These are phyloP conservation scores for Catharanthus roseus DNA, from an alignment of 257 asterid species.

Conservation along the genomic window DNA sequence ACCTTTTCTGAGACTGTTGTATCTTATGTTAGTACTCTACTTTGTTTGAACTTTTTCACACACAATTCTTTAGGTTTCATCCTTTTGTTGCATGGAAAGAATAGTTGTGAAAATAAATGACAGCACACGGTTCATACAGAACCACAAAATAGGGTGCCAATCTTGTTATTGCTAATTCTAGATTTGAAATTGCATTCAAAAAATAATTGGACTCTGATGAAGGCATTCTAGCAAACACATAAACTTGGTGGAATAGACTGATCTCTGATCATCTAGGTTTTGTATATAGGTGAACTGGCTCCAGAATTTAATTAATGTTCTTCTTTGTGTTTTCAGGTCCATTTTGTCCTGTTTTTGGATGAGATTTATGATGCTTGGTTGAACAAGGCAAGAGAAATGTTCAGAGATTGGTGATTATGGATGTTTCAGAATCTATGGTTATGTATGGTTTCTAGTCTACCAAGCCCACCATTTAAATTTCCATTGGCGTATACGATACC, in stretches of 20 bases:
- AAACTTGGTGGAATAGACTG: not conserved
- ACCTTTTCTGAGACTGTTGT: not conserved
- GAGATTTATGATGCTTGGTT: slow-evolving; percentile 78
- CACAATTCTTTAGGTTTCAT: not conserved
- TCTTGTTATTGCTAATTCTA: too few species aligned
- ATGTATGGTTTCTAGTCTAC: too few species aligned
- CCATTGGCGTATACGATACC: too few species aligned
- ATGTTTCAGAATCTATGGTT: not conserved
- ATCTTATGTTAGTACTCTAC: too few species aligned
- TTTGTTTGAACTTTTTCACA: slow-evolving; percentile 1
- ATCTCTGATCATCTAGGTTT: too few species aligned
- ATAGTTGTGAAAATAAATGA: not conserved
- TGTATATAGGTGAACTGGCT: not conserved
- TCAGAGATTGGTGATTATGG: slow-evolving; percentile 32
- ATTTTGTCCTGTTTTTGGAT: slow-evolving; percentile 75
- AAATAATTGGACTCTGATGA: too few species aligned
- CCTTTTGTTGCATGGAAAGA: not conserved
- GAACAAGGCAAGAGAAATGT: slow-evolving; percentile 55
- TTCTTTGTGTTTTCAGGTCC: slow-evolving; percentile 49
- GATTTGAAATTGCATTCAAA: too few species aligned
- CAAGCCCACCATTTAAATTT: too few species aligned
- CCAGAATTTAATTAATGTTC: not conserved
- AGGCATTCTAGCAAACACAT: not conserved
- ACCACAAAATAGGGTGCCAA: not conserved
- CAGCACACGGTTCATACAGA: not conserved